Conservation (phyloP, 1,284 basidiomycete genomes). For the Cryptococcus jaspeensis region DNA sequence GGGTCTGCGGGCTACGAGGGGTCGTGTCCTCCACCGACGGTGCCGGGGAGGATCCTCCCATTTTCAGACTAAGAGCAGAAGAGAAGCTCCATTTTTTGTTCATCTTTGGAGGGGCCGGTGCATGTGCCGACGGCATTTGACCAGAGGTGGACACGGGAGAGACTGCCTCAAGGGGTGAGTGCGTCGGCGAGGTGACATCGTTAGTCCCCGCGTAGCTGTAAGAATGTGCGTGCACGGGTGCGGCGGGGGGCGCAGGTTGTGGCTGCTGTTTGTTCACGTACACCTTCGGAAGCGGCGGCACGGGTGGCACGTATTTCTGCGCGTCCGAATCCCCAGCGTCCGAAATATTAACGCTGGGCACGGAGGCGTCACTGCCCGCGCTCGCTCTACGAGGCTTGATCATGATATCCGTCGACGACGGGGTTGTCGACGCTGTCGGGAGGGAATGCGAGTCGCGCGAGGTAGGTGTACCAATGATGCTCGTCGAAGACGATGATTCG, state of each 20-base stretch:
- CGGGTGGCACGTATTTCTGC: conserved; percentile 78
- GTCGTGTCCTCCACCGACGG: conserved; percentile 17
- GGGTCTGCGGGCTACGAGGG: conserved; percentile 23
- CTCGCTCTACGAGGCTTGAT: conserved; percentile 53
- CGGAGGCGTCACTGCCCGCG: conserved; percentile 76
- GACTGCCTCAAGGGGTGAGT: conserved; percentile 3
- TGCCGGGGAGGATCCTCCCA: conserved; percentile 43
- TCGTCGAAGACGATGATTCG: conserved; percentile 86
- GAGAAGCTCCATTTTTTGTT: conserved; percentile 97
- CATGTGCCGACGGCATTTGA: neutral
- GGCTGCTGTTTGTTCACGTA: conserved; percentile 55
- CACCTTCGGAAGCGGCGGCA: conserved; percentile 93
- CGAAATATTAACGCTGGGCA: conserved; percentile 35
- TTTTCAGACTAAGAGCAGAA: conserved; percentile 77
- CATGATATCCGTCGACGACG: conserved; percentile 60
- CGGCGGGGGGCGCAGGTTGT: neutral
- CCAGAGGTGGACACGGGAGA: neutral
- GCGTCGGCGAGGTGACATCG: conserved; percentile 7
- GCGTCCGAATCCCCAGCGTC: conserved; percentile 56
- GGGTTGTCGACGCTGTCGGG: conserved; percentile 63
- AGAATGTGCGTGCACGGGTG: neutral
- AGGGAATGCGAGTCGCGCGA: conserved; percentile 38
- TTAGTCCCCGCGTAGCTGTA: neutral
- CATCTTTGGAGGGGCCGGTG: conserved; percentile 24
- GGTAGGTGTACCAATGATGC: conserved; percentile 60